Conservation (phyloP, 177 flowering plant genomes). For the Vitis hybrid region DNA sequence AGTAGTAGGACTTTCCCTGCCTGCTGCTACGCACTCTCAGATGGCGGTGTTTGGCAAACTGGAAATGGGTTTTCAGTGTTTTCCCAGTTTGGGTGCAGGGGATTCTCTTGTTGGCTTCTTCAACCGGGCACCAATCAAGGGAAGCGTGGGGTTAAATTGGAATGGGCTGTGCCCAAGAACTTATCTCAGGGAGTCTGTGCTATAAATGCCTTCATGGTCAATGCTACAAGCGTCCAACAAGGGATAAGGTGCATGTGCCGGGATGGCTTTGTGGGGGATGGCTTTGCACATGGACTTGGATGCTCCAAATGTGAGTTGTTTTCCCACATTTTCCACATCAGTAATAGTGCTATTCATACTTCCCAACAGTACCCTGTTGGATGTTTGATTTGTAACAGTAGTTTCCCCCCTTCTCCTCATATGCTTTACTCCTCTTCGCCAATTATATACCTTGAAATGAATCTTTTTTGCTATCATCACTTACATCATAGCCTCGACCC, state of each 20-base stretch:
- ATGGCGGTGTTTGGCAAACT: constrained; percentile 46
- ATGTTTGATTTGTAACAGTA: too few relatives aligned
- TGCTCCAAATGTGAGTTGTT: constrained; percentile 64
- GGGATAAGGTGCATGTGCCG: constrained; percentile 68
- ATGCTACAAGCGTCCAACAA: constrained; percentile 48
- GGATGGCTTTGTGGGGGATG: constrained; percentile 72
- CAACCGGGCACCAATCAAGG: constrained; percentile 29
- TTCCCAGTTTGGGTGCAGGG: constrained; percentile 67
- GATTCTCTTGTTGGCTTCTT: constrained; percentile 67
- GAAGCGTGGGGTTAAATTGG: constrained; percentile 67
- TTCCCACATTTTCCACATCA: not conserved
- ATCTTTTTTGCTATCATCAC: too few relatives aligned
- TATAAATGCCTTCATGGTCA: constrained; percentile 39
- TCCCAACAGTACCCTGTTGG: too few relatives aligned
- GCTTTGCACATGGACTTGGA: constrained; percentile 57
- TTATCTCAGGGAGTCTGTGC: constrained; percentile 42
- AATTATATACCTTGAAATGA: too few relatives aligned
- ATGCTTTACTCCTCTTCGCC: too few relatives aligned
- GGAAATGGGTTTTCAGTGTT: constrained; percentile 60
- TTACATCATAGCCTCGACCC: too few relatives aligned
- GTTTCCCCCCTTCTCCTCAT: too few relatives aligned
- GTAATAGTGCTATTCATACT: too few relatives aligned
- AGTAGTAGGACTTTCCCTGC: constrained; percentile 18
- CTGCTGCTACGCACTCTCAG: constrained; percentile 72
- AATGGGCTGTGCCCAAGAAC: constrained; percentile 70